phyloP scores from a whole-genome alignment of 1,284 basidiomycete species.

The Spongiforma sp. region DNA sequence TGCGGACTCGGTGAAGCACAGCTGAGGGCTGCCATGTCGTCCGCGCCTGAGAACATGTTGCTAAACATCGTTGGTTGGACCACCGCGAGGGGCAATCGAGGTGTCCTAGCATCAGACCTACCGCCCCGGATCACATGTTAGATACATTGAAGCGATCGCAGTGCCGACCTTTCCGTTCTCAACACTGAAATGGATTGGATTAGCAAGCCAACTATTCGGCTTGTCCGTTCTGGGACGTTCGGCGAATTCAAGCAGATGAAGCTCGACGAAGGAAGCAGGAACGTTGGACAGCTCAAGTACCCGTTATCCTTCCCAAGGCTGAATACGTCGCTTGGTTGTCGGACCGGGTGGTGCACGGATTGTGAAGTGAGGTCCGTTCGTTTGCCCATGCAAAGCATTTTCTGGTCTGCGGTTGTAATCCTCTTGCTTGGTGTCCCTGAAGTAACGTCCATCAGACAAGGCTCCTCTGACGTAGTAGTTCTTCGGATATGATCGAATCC shows the following conservation, averaged over 20 bases:
- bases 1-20: slow-evolving; percentile 12
- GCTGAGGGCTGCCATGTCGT: slow-evolving; percentile 10
- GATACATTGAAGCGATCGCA: slow-evolving; percentile 13
- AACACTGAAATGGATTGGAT: neutral
- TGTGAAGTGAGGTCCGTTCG: slow-evolving; percentile 4
- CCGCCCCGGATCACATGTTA: slow-evolving; percentile 5
- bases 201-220: slow-evolving; percentile 18
- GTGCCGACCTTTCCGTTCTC: neutral
- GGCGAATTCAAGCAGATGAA: neutral
- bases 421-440: no score
- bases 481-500: no score
- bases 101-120: neutral
- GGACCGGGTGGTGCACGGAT: slow-evolving; percentile 16
- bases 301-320: slow-evolving; percentile 15
- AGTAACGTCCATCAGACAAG: no score
- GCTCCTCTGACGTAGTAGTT: no score
- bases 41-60: neutral
- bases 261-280: slow-evolving; percentile 13
- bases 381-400: no score
- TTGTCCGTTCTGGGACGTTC: slow-evolving; percentile 24
- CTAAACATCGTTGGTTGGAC: slow-evolving; percentile 24
- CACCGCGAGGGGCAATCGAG: slow-evolving; percentile 17
- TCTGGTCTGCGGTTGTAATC: no score
- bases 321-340: slow-evolving; percentile 14
- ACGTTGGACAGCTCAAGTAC: slow-evolving; percentile 24